Evolutionary conservation across 1,284 basidiomycete genomes (phyloP).

Genomic region (Thelephora terrestris): DNA sequence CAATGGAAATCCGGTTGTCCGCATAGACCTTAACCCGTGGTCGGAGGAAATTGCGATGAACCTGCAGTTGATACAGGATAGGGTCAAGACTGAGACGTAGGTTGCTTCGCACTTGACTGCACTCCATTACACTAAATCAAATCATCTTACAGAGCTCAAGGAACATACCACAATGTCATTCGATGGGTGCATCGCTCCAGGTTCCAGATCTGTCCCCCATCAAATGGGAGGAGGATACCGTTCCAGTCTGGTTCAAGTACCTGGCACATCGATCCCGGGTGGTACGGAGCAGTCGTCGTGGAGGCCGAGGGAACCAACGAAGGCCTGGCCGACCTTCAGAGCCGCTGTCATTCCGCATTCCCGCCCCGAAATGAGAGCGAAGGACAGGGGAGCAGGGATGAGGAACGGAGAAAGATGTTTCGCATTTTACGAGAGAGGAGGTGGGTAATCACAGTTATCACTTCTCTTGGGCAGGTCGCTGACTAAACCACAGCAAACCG

Average conservation of each 20-base stretch:
- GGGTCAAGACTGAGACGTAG: conserved; percentile 70
- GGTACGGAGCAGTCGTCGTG: conserved; percentile 71
- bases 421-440: conserved; percentile 66
- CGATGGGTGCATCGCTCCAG: conserved; percentile 74
- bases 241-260: conserved; percentile 22
- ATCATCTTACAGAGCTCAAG: conserved; percentile 48
- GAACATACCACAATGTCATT: conserved; percentile 65
- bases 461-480: conserved; percentile 5
- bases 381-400: conserved; percentile 30
- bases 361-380: conserved; percentile 37
- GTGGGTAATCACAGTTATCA: conserved; percentile 28
- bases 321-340: conserved; percentile 65
- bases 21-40: conserved; percentile 68
- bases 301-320: conserved; percentile 81
- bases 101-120: conserved; percentile 18
- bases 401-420: conserved; percentile 49
- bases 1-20: conserved; percentile 56
- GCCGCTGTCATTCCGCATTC: conserved; percentile 58
- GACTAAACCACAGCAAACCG: conserved; percentile 43
- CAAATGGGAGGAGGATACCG: conserved; percentile 17
- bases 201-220: conserved; percentile 47
- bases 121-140: not conserved
- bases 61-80: conserved; percentile 65
- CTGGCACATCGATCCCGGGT: conserved; percentile 60
- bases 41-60: conserved; percentile 63